Base-by-base conservation (phyloP, 164 flowering plant genomes). In the Amborella trichopoda region DNA sequence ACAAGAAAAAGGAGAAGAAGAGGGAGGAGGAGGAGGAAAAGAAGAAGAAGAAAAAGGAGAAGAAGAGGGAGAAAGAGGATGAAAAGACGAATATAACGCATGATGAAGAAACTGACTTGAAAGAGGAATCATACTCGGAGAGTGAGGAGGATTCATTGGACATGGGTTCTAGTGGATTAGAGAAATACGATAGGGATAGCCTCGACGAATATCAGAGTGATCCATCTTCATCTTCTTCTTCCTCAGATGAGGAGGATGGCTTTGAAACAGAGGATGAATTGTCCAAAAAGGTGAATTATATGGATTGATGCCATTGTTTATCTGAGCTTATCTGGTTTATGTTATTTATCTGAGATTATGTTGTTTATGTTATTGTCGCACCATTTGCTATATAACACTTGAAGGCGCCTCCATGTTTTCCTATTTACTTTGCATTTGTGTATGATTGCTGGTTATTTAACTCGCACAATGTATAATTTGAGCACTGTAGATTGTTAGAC, bases 211-310 rank as follows among this genome's bases (percentile, higher is more conserved):
- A 20, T 14, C 3, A 41, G 3, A 26, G 21, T n/a, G 22, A 18
- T 41, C 24, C 19, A 18, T 14, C 13, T 22, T 18, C 12, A 5
- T 14, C 45, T 1, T 6, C 45, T 16, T 6, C 34, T 30, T 8
- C 9, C 34, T 41, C 28, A 6, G 60, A 46, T 0, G 63, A 59
- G 28, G 11, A 30, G 34, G 9, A 8, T 14, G 14, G 34, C 14
- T 9, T 9, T 8, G 34, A 30, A 8, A 30, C 14, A n/a, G n/a
- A n/a, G n/a, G n/a, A n/a, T n/a, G n/a, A n/a, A n/a, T n/a, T n/a
- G n/a, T n/a, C n/a, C n/a, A n/a, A n/a, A n/a, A n/a, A n/a, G n/a
- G n/a, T n/a, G n/a, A n/a, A n/a, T n/a, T n/a, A n/a, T n/a, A n/a
- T n/a, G n/a, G n/a, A n/a, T n/a, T n/a, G n/a, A n/a, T n/a, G n/a